Conservation (phyloP, 108 stramenopile species). For the Skeletonema menzelii region DNA sequence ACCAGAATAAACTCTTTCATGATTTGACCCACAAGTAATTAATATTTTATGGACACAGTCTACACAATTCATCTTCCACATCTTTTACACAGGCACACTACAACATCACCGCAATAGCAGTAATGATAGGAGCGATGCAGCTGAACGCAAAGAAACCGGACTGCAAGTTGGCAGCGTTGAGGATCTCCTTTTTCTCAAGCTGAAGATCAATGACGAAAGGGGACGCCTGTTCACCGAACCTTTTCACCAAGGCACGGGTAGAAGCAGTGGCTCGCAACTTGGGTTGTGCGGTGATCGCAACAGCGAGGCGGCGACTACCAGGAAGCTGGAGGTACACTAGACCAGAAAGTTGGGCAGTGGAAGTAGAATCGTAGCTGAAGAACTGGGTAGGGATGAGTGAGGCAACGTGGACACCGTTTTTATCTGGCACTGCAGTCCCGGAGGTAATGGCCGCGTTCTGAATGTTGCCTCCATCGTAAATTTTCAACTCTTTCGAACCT, state of each 20-base stretch:
- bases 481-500: conserved; percentile 3
- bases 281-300: not conserved
- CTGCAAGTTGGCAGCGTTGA: not conserved
- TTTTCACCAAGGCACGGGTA: not conserved
- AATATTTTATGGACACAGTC: not conserved
- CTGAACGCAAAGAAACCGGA: not conserved
- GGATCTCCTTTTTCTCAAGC: not conserved
- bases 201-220: not conserved
- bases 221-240: not conserved
- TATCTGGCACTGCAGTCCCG: not conserved
- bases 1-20: not conserved
- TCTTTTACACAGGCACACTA: not conserved
- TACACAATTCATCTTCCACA: not conserved
- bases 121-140: not conserved
- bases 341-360: not conserved
- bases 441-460: conserved; percentile 8
- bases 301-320: conserved; percentile 5
- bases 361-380: not conserved
- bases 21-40: not conserved
- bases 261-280: not conserved
- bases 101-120: not conserved
- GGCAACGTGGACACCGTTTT: conserved; percentile 5
- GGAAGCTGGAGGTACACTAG: not conserved
- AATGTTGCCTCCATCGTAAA: not conserved
- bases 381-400: not conserved